phyloP scores from a whole-genome alignment of 768 basidiomycete species.

The Pisolithus sp. region DNA sequence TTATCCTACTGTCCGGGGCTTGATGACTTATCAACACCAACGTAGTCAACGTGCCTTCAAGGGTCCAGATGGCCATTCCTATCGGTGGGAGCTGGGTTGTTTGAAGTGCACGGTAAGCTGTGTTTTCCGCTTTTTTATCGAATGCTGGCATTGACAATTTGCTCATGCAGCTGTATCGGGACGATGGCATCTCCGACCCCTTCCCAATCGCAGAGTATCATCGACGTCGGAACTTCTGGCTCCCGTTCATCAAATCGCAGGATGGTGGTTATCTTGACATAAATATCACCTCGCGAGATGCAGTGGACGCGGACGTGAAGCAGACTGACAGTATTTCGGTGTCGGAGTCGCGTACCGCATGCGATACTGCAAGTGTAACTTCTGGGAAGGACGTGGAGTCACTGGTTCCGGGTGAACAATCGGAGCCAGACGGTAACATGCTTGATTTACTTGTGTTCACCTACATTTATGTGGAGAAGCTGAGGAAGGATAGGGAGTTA shows the following conservation, averaged over 20 bases:
- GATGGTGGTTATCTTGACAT: constrained; percentile 1
- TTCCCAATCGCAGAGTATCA: constrained; percentile 2
- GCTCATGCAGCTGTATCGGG: background rate
- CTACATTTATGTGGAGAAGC: constrained; percentile 22
- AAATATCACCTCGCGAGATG: background rate
- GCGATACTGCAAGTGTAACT: background rate
- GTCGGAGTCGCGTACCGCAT: background rate
- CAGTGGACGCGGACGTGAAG: background rate
- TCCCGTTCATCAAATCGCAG: background rate
- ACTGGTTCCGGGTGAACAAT: background rate
- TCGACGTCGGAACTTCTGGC: background rate
- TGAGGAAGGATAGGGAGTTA: constrained; percentile 18
- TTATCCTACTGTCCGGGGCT: background rate
- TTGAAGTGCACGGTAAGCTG: background rate
- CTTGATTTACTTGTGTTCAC: constrained; percentile 25
- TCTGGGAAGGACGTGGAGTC: background rate
- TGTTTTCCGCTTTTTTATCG: background rate
- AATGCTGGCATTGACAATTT: background rate
- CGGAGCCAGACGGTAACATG: constrained; percentile 5
- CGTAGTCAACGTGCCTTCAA: constrained; percentile 8
- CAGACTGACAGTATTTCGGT: background rate
- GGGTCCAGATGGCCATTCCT: constrained; percentile 2
- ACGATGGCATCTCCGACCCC: background rate
- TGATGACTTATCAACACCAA: background rate
- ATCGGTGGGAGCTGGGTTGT: constrained; percentile 3